Evolutionary conservation across 192 early-diverging fungal genomes (phyloP), one percentile per base, ranked within the genome.

Genomic region (Kickxella alabastrina): DNA sequence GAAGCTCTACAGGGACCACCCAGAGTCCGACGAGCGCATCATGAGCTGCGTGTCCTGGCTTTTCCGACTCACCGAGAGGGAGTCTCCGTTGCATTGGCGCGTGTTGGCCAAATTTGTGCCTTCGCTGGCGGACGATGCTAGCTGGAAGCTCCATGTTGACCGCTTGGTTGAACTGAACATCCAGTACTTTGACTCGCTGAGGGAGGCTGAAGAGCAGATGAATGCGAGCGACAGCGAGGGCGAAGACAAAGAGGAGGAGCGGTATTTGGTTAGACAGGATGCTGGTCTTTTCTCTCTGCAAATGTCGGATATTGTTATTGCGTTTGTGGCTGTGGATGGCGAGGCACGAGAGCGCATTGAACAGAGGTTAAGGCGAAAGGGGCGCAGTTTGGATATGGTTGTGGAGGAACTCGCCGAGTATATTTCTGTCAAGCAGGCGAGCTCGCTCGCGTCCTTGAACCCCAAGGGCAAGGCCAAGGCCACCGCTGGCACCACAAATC

Each of bases 261-360:
- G 83, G 21, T 88, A 92, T 54, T 41, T 89, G 26, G 45, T 65
- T 35, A 66, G 88, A 24, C 59, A 94, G 45, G 87, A 87, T 31
- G 82, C 84, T 0, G 95, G 93, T 0, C 65, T 95, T 37, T 95
- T 92, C 57, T 82, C 81, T 31, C 62, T 91, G 43, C 91, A 93
- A 35, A 66, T 82, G 40, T 71, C 85, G 1, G 87, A 87, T 59
- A 62, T 89, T 10, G 78, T 84, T 6, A 55, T 92, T 46, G 84
- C 82, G 17, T 84, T 80, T 65, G 47, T 89, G 9, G 79, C 79
- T 54, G 67, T 68, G 29, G 88, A 88, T 38, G 59, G 81, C 6
- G 37, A 28, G 24, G 50, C 45, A 17, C 24, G 21, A 6, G 58
- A 39, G 37, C 53, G 51, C 8, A 51, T 73, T 39, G 58, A 62